phyloP scores from a whole-genome alignment of 2,329 filamentous ascomycete genomes.

The Aspergillus vadensis region DNA sequence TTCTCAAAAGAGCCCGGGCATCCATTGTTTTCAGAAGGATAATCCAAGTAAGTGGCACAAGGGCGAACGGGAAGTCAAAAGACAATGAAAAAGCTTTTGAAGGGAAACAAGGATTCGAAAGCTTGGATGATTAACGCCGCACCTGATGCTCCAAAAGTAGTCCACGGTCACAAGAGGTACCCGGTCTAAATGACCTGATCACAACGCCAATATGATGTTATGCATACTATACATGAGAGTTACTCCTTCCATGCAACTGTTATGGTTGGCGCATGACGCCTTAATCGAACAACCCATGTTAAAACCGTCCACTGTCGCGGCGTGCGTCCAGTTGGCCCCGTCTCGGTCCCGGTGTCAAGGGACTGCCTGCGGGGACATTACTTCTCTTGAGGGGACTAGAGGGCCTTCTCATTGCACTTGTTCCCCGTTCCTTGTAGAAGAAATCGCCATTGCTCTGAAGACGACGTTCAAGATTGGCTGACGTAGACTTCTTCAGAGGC shows the following conservation, averaged over 20 bases:
- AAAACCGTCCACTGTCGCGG: slow-evolving; percentile 36
- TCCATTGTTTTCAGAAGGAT: slow-evolving; percentile 1
- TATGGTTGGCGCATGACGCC: slow-evolving; percentile 5
- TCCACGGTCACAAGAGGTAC: background rate
- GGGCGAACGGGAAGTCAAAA: background rate
- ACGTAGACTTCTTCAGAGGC: slow-evolving; percentile 77
- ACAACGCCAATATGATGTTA: background rate
- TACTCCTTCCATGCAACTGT: slow-evolving; percentile 2
- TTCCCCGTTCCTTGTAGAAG: slow-evolving; percentile 37
- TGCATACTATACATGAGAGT: slow-evolving; percentile 7
- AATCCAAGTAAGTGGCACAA: background rate
- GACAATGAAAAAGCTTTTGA: background rate
- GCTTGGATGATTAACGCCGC: slow-evolving; percentile 11
- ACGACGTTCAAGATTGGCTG: slow-evolving; percentile 53
- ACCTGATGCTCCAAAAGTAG: slow-evolving; percentile 12
- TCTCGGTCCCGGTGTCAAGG: slow-evolving; percentile 37
- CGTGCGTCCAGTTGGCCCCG: slow-evolving; percentile 33
- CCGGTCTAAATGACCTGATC: background rate
- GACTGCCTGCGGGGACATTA: slow-evolving; percentile 42
- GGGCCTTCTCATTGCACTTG: slow-evolving; percentile 41
- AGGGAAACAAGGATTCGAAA: background rate
- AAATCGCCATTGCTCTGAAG: slow-evolving; percentile 44
- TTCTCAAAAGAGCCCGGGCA: slow-evolving; percentile 13
- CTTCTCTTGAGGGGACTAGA: slow-evolving; percentile 48
- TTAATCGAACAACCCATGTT: slow-evolving; percentile 4